A percentile compares a stretch with the other conserved stretches of the same genome.
Conservation (phyloP, 202 grass and related monocot genomes). For the Carex arenaria region DNA sequence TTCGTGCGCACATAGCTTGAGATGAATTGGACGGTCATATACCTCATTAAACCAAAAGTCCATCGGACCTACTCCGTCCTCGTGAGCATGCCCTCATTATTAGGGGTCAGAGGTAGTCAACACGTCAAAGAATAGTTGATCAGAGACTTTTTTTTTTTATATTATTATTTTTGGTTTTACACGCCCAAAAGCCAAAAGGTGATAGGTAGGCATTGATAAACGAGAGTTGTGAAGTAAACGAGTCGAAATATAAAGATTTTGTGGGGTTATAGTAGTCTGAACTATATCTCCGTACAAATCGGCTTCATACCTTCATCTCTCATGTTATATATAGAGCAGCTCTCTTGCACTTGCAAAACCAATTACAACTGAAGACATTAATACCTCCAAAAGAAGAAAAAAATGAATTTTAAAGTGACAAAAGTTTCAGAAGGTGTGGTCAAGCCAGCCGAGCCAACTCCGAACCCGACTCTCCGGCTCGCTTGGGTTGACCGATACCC, state of each 20-base stretch:
- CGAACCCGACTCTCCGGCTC: slow-evolving; percentile 46
- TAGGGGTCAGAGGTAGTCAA: no score
- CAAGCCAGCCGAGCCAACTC: slow-evolving; percentile 52
- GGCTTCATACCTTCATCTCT: not conserved
- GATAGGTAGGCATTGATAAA: no score
- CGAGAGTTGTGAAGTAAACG: not conserved
- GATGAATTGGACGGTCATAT: no score
- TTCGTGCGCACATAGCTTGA: no score
- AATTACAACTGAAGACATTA: not conserved
- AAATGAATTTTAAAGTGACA: slow-evolving; percentile 64
- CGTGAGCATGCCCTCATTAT: no score
- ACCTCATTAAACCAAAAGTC: no score
- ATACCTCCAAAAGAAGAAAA: not conserved
- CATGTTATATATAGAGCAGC: not conserved
- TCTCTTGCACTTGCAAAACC: not conserved
- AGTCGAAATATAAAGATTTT: not conserved
- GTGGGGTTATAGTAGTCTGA: not conserved
- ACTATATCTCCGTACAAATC: not conserved
- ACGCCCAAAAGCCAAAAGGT: no score
- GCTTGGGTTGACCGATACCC: slow-evolving; percentile 89
- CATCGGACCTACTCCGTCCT: no score
- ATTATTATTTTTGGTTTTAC: no score
- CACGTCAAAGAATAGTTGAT: no score
- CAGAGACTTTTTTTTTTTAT: no score
- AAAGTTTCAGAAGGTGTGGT: slow-evolving; percentile 64